A percentile compares a stretch with the other conserved stretches of the same genome.
Evolutionary conservation across 768 basidiomycete genomes (phyloP).

Genomic region (Xerocomus spinulosus): DNA sequence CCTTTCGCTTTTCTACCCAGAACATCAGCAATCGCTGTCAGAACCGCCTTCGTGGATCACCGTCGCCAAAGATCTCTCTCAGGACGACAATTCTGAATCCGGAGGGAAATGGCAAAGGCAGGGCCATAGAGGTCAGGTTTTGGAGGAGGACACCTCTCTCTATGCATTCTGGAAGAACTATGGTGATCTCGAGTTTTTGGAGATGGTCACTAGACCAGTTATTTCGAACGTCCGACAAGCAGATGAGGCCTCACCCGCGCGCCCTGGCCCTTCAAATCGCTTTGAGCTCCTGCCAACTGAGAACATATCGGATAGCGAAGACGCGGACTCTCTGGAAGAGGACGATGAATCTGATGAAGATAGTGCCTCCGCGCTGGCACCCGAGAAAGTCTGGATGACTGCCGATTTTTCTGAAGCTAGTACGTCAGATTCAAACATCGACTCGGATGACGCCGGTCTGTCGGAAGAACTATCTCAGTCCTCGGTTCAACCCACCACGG

Average conservation of each 20-base stretch:
- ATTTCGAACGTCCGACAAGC: background rate
- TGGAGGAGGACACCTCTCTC: constrained; percentile 24
- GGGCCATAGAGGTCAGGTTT: constrained; percentile 24
- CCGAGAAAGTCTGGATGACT: constrained; percentile 33
- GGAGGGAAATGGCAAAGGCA: constrained; percentile 34
- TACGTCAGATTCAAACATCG: background rate
- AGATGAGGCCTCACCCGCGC: background rate
- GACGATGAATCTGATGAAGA: constrained; percentile 10
- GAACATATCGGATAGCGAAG: background rate
- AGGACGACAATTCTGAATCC: constrained; percentile 10
- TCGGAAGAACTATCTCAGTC: background rate
- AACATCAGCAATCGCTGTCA: constrained; percentile 41
- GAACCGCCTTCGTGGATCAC: constrained; percentile 49
- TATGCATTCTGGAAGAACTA: constrained; percentile 52
- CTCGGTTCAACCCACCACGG: background rate
- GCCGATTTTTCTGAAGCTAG: background rate
- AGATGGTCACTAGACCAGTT: constrained; percentile 2
- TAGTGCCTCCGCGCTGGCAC: background rate
- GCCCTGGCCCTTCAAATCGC: constrained; percentile 14
- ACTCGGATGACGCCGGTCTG: background rate
- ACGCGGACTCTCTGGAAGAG: background rate
- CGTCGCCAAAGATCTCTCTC: constrained; percentile 15
- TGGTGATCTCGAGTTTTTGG: constrained; percentile 46
- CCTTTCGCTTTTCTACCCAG: constrained; percentile 43
- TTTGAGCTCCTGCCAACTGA: constrained; percentile 13